Evolutionary conservation across 495 filamentous ascomycete genomes (phyloP).

Genomic region (Penicillium egyptiacum): DNA sequence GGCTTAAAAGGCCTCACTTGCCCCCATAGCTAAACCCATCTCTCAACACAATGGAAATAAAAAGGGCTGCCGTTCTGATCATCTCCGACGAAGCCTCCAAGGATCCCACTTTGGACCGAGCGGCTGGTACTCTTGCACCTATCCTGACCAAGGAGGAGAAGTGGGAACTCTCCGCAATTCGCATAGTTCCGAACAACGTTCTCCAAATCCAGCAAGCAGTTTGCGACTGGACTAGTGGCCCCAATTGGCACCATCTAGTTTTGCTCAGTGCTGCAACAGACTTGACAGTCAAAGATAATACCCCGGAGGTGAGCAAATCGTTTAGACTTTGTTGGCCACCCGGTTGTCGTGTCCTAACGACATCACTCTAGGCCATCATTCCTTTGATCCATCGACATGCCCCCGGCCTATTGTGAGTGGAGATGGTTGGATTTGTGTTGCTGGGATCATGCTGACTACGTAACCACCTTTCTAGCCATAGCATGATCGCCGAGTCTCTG

Average conservation of each 20-base stretch:
- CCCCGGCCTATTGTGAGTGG: slow-evolving; percentile 75
- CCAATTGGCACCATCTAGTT: slow-evolving; percentile 66
- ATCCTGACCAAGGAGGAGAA: slow-evolving; percentile 65
- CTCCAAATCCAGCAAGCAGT: slow-evolving; percentile 72
- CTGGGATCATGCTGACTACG: slow-evolving; percentile 24
- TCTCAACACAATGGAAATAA: slow-evolving; percentile 15
- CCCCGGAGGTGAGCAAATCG: slow-evolving; percentile 69
- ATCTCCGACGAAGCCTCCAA: slow-evolving; percentile 89
- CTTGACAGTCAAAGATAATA: slow-evolving; percentile 80
- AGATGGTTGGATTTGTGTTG: slow-evolving; percentile 8
- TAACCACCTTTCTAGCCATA: slow-evolving; percentile 57
- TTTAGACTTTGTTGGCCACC: neutral
- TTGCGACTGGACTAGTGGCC: slow-evolving; percentile 65
- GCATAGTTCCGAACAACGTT: slow-evolving; percentile 77
- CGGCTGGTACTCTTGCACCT: slow-evolving; percentile 60
- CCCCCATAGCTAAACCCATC: too few relatives aligned
- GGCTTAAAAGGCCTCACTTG: too few relatives aligned
- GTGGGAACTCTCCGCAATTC: slow-evolving; percentile 67
- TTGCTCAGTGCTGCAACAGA: slow-evolving; percentile 91
- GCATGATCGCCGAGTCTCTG: slow-evolving; percentile 84
- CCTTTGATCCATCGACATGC: slow-evolving; percentile 84
- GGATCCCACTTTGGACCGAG: slow-evolving; percentile 79
- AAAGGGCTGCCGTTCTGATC: slow-evolving; percentile 68
- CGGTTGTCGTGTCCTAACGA: slow-evolving; percentile 19
- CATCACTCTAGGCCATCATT: slow-evolving; percentile 63